Evolutionary conservation across 805 yeast species (phyloP), one percentile per base, ranked within the genome.

Genomic region (Jamesozyma hellenica): DNA sequence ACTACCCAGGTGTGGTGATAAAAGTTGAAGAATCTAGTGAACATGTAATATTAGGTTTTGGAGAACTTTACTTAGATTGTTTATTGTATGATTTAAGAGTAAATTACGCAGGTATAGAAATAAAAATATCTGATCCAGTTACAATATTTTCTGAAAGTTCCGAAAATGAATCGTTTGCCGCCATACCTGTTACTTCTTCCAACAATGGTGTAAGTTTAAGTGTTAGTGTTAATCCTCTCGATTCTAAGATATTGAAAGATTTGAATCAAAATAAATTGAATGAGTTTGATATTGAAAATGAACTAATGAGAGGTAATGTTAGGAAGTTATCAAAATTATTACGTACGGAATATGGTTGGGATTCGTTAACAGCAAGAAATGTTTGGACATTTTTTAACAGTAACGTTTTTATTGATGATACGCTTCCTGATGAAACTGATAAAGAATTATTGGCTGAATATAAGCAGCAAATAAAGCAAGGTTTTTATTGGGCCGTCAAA

Each of bases 21-120:
- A 75, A 71, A 46, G 85, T 82, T 1, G 95, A 86, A 55, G 94
- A 84, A 48, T 81, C 88, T 38, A 96, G 96, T 2, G 96, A 87
- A 50, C 85, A 82, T 55, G 77, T 78, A 1, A 56, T 92, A 0
- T 52, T 78, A 21, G 96, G 92, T 0, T 74, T 85, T 9, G 98
- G 98, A 6, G 97, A 92, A 53, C 51, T 90, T 14, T 85, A 84
- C 53, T 57, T 92, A 60, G 97, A 92, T 58, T 83, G 92, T 49
- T 63, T 82, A 18, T 60, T 92, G 30, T 82, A 79, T 56, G 96
- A 86, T 52, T 60, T 92, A 33, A 66, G 96, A 46, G 57, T 65
- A 21, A 64, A 74, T 26, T 82, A 75, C 50, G 71, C 81, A 0
- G 74, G 72, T 17, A 68, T 87, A 30, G 82, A 79, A 38, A 74